Conservation (phyloP, 139 green algal genomes). For the Gonium pectorale region DNA sequence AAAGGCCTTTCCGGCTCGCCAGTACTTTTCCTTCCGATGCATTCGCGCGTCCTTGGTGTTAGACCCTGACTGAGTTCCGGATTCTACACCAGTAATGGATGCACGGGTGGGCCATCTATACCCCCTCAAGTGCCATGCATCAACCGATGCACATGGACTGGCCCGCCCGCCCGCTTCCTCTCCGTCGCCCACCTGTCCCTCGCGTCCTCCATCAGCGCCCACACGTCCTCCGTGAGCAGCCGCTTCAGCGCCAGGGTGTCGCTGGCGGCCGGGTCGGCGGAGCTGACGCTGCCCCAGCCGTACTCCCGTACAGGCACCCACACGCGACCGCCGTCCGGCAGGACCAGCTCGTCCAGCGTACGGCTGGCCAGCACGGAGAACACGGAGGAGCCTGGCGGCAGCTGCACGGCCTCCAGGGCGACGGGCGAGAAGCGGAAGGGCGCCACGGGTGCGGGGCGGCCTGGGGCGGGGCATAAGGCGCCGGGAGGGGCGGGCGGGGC, state of each 20-base stretch:
- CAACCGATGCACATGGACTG: too few species aligned
- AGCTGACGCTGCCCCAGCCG: not conserved
- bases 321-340: not conserved
- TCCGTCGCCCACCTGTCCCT: not conserved
- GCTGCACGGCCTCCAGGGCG: not conserved
- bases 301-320: not conserved
- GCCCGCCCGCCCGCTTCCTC: too few species aligned
- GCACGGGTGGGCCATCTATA: too few species aligned
- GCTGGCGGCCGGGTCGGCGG: not conserved
- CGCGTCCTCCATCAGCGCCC: not conserved
- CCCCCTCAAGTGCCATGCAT: too few species aligned
- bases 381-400: not conserved
- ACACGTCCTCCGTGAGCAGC: slow-evolving; percentile 1
- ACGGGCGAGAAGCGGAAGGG: not conserved
- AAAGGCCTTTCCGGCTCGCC: too few species aligned
- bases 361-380: not conserved
- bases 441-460: not conserved
- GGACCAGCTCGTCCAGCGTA: not conserved
- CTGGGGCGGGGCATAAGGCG: too few species aligned
- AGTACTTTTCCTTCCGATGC: too few species aligned
- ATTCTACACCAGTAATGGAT: too few species aligned
- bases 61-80: too few species aligned
- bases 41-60: too few species aligned
- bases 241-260: slow-evolving; percentile 9
- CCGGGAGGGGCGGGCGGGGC: not conserved